Percentiles rank a stretch among this genome's conserved stretches.
Evolutionary conservation across 148 eudicot genomes (phyloP).

Genomic region (Selenicereus undatus): DNA sequence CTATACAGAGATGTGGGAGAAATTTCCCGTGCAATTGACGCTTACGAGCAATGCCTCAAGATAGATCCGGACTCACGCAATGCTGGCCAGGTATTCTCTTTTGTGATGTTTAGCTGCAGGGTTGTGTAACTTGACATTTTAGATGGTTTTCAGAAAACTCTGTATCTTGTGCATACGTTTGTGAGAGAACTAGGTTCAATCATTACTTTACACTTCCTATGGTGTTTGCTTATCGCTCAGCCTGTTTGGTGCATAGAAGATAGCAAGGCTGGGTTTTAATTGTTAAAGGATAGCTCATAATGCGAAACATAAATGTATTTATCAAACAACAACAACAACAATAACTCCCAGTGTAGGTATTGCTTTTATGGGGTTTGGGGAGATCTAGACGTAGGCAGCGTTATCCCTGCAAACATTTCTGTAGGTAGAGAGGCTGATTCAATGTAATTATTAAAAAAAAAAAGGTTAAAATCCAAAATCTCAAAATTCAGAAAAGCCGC

Average conservation of each 20-base stretch:
- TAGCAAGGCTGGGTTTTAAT: background rate
- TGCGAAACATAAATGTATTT: background rate
- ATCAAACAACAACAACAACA: background rate
- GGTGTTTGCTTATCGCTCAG: slow-evolving; percentile 4
- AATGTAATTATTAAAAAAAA: too few species aligned
- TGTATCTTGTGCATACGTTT: background rate
- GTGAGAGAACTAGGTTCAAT: too few species aligned
- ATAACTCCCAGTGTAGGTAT: too few species aligned
- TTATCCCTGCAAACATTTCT: too few species aligned
- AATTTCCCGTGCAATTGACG: slow-evolving; percentile 87
- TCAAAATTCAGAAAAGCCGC: background rate
- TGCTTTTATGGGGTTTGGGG: too few species aligned
- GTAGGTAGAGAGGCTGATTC: too few species aligned
- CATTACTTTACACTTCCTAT: background rate
- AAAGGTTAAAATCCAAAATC: background rate
- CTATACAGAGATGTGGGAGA: slow-evolving; percentile 97
- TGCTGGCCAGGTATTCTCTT: slow-evolving; percentile 83
- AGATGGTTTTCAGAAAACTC: background rate
- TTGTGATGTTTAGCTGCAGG: slow-evolving; percentile 1
- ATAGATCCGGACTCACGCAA: slow-evolving; percentile 99
- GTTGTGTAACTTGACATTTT: background rate
- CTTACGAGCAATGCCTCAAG: slow-evolving; percentile 97
- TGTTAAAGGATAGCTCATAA: background rate
- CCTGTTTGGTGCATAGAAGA: background rate
- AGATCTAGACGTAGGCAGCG: too few species aligned